Conservation (phyloP, 2,329 filamentous ascomycete species). For the Delphinella strobiligena region DNA sequence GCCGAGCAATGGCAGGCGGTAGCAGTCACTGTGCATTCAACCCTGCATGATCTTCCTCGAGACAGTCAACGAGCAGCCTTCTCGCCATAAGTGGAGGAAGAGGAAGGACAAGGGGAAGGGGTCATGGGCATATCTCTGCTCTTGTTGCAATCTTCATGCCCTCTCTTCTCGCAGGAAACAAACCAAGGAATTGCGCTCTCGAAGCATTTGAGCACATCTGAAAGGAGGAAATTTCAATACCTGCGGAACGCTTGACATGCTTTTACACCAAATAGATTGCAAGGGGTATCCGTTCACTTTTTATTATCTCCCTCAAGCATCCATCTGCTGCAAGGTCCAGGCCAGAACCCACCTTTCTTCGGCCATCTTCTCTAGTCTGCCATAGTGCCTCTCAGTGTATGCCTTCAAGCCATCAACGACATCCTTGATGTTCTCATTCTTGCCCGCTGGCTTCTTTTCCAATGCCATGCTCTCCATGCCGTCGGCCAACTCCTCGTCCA, state of each 20-base stretch:
- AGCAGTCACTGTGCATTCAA: too few species aligned
- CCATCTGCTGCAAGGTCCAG: slow-evolving; percentile 90
- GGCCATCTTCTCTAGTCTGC: slow-evolving; percentile 73
- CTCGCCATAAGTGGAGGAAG: too few species aligned
- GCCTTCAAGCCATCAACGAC: slow-evolving; percentile 76
- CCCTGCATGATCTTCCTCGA: too few species aligned
- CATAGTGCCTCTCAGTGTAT: slow-evolving; percentile 90
- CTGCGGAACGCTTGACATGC: not conserved
- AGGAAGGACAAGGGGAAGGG: too few species aligned
- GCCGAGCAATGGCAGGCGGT: too few species aligned
- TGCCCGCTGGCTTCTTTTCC: slow-evolving; percentile 18
- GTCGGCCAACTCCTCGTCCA: slow-evolving; percentile 16
- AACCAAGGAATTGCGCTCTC: too few species aligned
- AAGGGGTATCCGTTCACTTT: not conserved
- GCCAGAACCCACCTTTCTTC: slow-evolving; percentile 93
- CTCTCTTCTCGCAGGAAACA: too few species aligned
- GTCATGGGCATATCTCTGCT: too few species aligned
- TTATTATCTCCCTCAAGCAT: slow-evolving; percentile 30
- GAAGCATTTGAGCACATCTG: too few species aligned
- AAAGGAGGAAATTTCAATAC: not conserved
- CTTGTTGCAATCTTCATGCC: too few species aligned
- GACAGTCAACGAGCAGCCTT: too few species aligned
- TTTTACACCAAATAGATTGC: not conserved
- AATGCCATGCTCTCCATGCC: slow-evolving; percentile 20
- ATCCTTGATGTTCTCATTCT: slow-evolving; percentile 61